A percentile compares a stretch with the other conserved stretches of the same genome.
These are phyloP conservation scores for Pseudopithomyces maydicus DNA, from an alignment of 2,329 filamentous ascomycete species.

Conservation along the genomic window DNA sequence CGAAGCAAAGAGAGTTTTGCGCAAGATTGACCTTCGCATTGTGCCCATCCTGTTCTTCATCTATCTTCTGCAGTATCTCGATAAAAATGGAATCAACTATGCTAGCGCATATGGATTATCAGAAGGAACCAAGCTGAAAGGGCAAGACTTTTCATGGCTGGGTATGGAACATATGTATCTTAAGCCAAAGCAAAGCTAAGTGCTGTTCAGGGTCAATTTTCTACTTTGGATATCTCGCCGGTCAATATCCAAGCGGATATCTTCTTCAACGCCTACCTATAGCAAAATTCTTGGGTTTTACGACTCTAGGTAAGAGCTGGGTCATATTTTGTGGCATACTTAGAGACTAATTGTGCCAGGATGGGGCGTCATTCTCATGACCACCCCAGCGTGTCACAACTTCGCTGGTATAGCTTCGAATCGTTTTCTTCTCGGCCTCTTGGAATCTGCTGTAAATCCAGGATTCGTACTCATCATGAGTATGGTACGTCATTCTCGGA, in stretches of 20 bases:
- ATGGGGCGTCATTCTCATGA: slow-evolving; percentile 50
- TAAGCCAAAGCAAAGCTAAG: not conserved
- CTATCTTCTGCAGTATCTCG: slow-evolving; percentile 49
- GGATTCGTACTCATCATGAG: slow-evolving; percentile 44
- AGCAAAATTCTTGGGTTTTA: slow-evolving; percentile 51
- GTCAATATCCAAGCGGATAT: slow-evolving; percentile 52
- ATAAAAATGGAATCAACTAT: slow-evolving; percentile 58
- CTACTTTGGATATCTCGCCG: slow-evolving; percentile 56
- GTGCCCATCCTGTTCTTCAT: slow-evolving; percentile 41
- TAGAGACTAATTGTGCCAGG: slow-evolving; percentile 15
- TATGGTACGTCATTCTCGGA: slow-evolving; percentile 15
- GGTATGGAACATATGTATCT: slow-evolving; percentile 11
- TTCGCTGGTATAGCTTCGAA: slow-evolving; percentile 47
- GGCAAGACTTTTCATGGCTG: slow-evolving; percentile 24
- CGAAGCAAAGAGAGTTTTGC: slow-evolving; percentile 35
- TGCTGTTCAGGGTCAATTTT: slow-evolving; percentile 48
- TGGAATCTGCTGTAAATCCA: slow-evolving; percentile 44
- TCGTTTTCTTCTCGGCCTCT: slow-evolving; percentile 43
- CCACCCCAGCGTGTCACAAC: slow-evolving; percentile 47
- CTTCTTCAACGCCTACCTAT: slow-evolving; percentile 53
- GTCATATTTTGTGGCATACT: not conserved
- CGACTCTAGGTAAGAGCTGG: slow-evolving; percentile 40
- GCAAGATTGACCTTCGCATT: slow-evolving; percentile 37
- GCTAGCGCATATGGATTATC: slow-evolving; percentile 54
- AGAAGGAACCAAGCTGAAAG: slow-evolving; percentile 52